These are phyloP conservation scores for Cladosporium oxysporum DNA, from an alignment of 2,329 filamentous ascomycete species.

Conservation along the genomic window DNA sequence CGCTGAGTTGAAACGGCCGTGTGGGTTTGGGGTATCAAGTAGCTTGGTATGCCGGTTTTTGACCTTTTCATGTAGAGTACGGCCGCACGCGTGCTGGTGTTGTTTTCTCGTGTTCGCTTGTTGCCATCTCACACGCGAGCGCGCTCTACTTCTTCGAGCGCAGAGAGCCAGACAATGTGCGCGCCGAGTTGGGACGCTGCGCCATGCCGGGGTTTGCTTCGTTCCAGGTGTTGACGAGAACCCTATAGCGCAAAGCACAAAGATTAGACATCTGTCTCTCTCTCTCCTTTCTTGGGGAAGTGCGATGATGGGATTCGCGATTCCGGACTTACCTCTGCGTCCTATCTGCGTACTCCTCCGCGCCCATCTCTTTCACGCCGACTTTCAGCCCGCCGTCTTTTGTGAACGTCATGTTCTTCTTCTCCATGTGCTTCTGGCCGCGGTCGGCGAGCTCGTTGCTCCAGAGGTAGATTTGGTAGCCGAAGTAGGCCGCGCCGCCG, in stretches of 20 bases:
- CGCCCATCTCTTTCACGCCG: conserved; percentile 66
- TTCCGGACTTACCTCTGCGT: conserved; percentile 56
- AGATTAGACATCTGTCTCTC: too few species aligned
- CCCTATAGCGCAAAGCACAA: conserved; percentile 27
- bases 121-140: neutral
- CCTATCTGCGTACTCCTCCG: conserved; percentile 71
- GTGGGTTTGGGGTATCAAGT: neutral
- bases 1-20: neutral
- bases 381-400: conserved; percentile 73
- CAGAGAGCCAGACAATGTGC: conserved; percentile 6
- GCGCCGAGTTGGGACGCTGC: conserved; percentile 6
- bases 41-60: neutral
- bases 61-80: neutral
- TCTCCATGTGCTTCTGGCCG: conserved; percentile 69
- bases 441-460: conserved; percentile 65
- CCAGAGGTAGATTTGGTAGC: conserved; percentile 71
- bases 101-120: neutral
- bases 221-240: conserved; percentile 55
- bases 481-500: conserved; percentile 61
- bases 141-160: conserved; percentile 14
- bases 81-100: neutral
- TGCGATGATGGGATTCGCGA: too few species aligned
- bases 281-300: too few species aligned
- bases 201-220: conserved; percentile 27
- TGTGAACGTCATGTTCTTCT: conserved; percentile 73